These are phyloP conservation scores for Solanum aculeatissimum DNA, from an alignment of 305 asterid genomes.

Conservation along the genomic window DNA sequence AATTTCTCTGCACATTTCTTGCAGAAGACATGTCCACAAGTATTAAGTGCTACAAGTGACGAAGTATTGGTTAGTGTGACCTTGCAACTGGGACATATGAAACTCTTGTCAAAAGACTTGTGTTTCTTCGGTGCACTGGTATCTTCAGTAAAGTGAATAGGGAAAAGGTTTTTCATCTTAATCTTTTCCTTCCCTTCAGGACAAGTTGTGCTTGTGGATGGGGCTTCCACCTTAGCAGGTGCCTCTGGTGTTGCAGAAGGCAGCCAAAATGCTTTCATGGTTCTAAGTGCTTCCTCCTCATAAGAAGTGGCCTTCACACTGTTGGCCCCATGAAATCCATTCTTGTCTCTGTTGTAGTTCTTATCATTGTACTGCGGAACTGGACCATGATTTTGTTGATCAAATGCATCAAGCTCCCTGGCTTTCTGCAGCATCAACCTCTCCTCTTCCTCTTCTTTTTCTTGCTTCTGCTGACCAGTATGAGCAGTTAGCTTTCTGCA, in stretches of 20 bases:
- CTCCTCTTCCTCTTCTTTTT: slow-evolving; percentile 75
- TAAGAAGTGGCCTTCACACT: slow-evolving; percentile 82
- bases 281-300: slow-evolving; percentile 91
- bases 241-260: slow-evolving; percentile 97
- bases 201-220: slow-evolving; percentile 55
- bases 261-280: slow-evolving; percentile 96
- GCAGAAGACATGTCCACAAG: slow-evolving; percentile 94
- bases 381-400: slow-evolving; percentile 96
- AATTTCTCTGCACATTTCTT: slow-evolving; percentile 83
- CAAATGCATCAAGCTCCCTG: slow-evolving; percentile 80
- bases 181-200: slow-evolving; percentile 92
- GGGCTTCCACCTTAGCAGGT: slow-evolving; percentile 63
- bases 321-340: slow-evolving; percentile 93
- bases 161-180: slow-evolving; percentile 64
- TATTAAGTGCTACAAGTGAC: slow-evolving; percentile 59
- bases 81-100: slow-evolving; percentile 88
- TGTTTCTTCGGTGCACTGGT: slow-evolving; percentile 33
- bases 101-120: slow-evolving; percentile 51
- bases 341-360: slow-evolving; percentile 56
- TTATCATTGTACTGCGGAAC: slow-evolving; percentile 77
- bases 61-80: slow-evolving; percentile 68
- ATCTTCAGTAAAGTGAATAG: slow-evolving; percentile 55
- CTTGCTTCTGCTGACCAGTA: slow-evolving; percentile 58
- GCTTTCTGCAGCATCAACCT: slow-evolving; percentile 55
- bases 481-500: slow-evolving; percentile 69